Base-by-base conservation (phyloP, 176 grass and related monocot genomes). In the Cenchrus americanus region DNA sequence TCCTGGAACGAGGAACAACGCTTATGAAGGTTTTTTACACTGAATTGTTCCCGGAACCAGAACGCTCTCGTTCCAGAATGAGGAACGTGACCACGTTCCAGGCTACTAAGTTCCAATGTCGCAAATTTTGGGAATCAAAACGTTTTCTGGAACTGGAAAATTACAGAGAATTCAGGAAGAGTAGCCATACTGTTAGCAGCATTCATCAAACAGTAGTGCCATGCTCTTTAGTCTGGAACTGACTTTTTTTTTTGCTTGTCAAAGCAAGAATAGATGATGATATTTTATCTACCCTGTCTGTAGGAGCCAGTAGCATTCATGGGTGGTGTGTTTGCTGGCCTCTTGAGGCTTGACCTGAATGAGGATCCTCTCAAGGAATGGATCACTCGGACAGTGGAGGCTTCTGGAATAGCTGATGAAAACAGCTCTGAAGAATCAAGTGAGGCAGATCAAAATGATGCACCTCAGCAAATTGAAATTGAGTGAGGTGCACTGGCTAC, bases 331-430 rank as follows among this genome's bases (percentile, higher is more conserved):
- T 94, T 99, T 85, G 96, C 96, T 44, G 96, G 96, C 41, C 84
- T 96, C 26, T 83, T 96, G 81, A 95, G 93, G 91, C 91, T 99
- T 73, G 91, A 99, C 86, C 85, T 96, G 74, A 99, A 96, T 54
- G 96, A 99, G 80, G 93, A 99, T 62, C 96, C 96, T 27, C 91
- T 99, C 34, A 95, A 93, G 85, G 96, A 99, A 64, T 99, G 96
- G 93, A 62, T 99, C 6, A 90, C 80, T 61, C 85, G 54, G 41
- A 99, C 96, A 10, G 93, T 90, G 27, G 93, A 96, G 65, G 89
- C 89, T 76, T 88, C 96, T 81, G 93, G 93, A 83, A 86, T 98
- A 57, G 53, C 91, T 42, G 89, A 88, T 64, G 92, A 95, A 17
- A 80, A 63, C 1, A 61, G 48, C 48, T 59, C 55, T 4, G 83